Base-by-base conservation (phyloP, 192 early-diverging fungal genomes). In the Chytriomyces hyalinus region DNA sequence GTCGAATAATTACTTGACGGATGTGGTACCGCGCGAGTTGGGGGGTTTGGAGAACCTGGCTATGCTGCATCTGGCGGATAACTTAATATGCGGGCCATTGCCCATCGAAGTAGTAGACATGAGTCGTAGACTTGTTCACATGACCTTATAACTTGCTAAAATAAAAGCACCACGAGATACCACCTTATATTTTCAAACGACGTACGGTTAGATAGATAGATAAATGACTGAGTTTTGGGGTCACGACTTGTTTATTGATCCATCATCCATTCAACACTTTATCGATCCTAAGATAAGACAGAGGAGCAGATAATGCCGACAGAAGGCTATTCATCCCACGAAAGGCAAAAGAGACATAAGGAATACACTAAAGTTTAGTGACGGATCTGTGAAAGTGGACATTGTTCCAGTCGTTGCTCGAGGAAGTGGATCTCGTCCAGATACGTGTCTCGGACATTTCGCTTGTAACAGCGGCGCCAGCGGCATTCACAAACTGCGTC, bases 371-470 rank as follows among this genome's bases (percentile, higher is more conserved):
- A n/a, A 78, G 70, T 61, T 78, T 78, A 11, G 46, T 61, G 51
- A 36, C 26, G 15, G 70, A 59, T 44, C 77, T 11, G 17, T 78
- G 77, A 50, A 78, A 78, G 70, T 78, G 77, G 8, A 78, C 70
- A 49, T 78, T 78, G 36, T 65, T 60, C 77, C 77, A 73, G 45
- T 78, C 69, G 17, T 70, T 61, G 13, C 15, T 26, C 10, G 47
- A 46, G 11, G 72, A 13, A 8, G 60, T 44, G 6, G 72, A 63
- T 20, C 77, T 22, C 45, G 44, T 62, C 77, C 77, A 78, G 26
- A 78, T 57, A 10, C 77, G 53, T 8, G 69, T 78, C 49, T 78
- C 77, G 50, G 70, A 73, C 17, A 63, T 65, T 61, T 78, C 77
- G n/a, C 22, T 50, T 59, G 70, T 73, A 13, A 72, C 43, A 6